Percentiles rank a stretch among this genome's conserved stretches.
These are phyloP conservation scores for Saturnispora zaruensis DNA, from an alignment of 805 yeast species.

Conservation along the genomic window DNA sequence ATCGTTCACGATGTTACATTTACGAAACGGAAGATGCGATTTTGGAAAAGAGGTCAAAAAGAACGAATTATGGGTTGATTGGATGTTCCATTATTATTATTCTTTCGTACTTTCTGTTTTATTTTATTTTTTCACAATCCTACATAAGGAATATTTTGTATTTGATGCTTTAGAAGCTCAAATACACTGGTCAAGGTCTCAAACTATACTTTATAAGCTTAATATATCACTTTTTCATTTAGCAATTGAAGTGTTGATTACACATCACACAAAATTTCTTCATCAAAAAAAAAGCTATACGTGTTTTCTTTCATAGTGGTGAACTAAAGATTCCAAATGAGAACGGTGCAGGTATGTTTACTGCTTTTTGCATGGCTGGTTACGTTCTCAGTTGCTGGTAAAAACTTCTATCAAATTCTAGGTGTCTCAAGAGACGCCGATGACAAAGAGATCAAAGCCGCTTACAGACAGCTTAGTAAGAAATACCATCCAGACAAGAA, in stretches of 20 bases:
- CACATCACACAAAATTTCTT: background rate
- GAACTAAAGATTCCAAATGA: background rate
- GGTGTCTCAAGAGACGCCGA: slow-evolving; percentile 63
- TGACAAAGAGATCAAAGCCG: slow-evolving; percentile 76
- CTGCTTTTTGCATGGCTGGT: slow-evolving; percentile 4
- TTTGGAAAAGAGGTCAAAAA: slow-evolving; percentile 11
- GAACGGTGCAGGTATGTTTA: background rate
- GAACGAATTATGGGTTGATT: slow-evolving; percentile 1
- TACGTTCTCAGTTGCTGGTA: slow-evolving; percentile 26
- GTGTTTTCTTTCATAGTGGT: background rate
- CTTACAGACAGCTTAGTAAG: slow-evolving; percentile 73
- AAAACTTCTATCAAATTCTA: slow-evolving; percentile 45
- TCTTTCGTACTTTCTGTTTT: background rate
- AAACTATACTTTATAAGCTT: background rate
- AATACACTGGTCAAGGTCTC: background rate
- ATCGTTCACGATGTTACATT: slow-evolving; percentile 2
- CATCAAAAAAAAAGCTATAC: background rate
- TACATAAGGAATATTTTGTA: background rate
- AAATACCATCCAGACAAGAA: slow-evolving; percentile 95
- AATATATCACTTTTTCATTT: background rate
- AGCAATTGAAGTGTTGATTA: background rate
- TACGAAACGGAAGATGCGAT: background rate
- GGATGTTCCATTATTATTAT: background rate
- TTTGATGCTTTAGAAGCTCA: background rate
- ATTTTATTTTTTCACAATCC: background rate